These are phyloP conservation scores for Cynanchum wilfordii DNA, from an alignment of 257 asterid species.

Conservation along the genomic window DNA sequence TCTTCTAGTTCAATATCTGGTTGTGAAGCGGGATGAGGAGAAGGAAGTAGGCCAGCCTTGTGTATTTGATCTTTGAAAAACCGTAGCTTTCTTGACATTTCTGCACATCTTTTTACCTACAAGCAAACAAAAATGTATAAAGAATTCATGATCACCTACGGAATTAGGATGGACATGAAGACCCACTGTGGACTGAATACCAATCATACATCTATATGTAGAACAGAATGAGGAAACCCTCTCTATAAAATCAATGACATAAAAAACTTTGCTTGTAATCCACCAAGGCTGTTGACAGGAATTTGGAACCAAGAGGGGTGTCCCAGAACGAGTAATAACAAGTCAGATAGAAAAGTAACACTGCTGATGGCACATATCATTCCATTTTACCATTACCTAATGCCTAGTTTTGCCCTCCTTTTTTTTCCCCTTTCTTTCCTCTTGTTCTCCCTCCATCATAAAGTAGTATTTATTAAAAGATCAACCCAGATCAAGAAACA, in stretches of 20 bases:
- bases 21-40: slow-evolving; percentile 65
- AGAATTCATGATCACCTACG: neutral
- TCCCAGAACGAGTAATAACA: neutral
- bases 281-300: neutral
- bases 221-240: neutral
- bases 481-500: no score
- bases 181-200: neutral
- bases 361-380: neutral
- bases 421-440: neutral
- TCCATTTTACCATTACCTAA: neutral
- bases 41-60: slow-evolving; percentile 68
- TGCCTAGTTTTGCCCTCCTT: neutral
- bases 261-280: neutral
- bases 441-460: neutral
- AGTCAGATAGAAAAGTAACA: neutral
- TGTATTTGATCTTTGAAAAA: slow-evolving; percentile 90
- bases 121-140: slow-evolving; percentile 16
- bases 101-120: slow-evolving; percentile 98
- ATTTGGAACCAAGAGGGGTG: neutral
- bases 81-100: slow-evolving; percentile 91
- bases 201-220: no score
- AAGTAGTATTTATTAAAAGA: neutral
- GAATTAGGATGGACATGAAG: neutral
- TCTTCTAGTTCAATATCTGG: slow-evolving; percentile 90
- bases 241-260: neutral